phyloP scores from a whole-genome alignment of 345 rosid genomes.

The Garcia nutans region DNA sequence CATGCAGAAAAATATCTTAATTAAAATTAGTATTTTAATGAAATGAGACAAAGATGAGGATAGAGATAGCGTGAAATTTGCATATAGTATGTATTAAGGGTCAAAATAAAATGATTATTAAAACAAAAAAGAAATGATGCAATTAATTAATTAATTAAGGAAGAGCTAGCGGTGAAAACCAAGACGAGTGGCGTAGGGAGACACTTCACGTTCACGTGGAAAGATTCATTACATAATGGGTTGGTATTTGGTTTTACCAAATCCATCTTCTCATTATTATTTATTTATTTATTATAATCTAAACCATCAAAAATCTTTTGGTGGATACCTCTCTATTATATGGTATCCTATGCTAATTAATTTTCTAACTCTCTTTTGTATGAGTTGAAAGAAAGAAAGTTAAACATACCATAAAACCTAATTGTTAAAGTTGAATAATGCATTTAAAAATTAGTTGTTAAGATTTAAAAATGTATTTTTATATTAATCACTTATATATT shows the following conservation, averaged over 20 bases:
- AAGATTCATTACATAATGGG: constrained; percentile 27
- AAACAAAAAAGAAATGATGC: background rate
- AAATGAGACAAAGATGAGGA: background rate
- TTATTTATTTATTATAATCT: background rate
- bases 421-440: no score
- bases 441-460: no score
- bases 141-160: background rate
- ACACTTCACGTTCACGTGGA: constrained; percentile 44
- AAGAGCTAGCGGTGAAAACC: background rate
- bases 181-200: background rate
- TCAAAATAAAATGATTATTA: background rate
- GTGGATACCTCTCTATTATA: constrained; percentile 7
- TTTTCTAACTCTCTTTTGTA: background rate
- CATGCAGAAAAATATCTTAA: no score
- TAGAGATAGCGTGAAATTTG: background rate
- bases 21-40: background rate
- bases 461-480: no score
- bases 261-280: background rate
- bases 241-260: constrained; percentile 34
- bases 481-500: no score
- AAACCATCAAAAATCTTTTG: background rate
- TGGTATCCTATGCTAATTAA: constrained; percentile 18
- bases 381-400: no score
- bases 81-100: background rate
- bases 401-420: no score